A percentile compares a stretch with the other conserved stretches of the same genome.
Evolutionary conservation across 768 basidiomycete species (phyloP).

Genomic region (Suillus decipiens): DNA sequence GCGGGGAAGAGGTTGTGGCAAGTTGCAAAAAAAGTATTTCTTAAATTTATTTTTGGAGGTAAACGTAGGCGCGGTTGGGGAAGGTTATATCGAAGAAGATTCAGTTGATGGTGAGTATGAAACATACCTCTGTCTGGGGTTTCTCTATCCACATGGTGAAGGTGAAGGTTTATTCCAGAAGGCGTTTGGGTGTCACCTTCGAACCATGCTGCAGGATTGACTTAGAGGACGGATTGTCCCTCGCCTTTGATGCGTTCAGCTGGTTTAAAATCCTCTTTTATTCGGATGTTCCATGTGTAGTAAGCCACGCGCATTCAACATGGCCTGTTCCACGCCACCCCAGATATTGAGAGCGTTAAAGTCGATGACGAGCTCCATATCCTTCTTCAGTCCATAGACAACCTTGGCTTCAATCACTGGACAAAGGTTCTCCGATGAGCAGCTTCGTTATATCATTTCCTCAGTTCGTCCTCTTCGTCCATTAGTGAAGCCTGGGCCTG

Average conservation of each 20-base stretch:
- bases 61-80: constrained; percentile 87
- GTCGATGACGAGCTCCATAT: constrained; percentile 65
- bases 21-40: constrained; percentile 81
- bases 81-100: constrained; percentile 88
- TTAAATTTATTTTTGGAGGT: constrained; percentile 63
- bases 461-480: constrained; percentile 80
- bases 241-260: constrained; percentile 34
- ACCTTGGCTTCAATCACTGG: constrained; percentile 68
- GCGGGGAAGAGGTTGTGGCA: constrained; percentile 87
- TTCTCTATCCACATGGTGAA: constrained; percentile 90
- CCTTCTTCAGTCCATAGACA: constrained; percentile 62
- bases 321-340: constrained; percentile 79
- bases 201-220: constrained; percentile 72
- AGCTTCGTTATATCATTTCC: constrained; percentile 90
- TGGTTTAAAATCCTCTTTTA: constrained; percentile 48
- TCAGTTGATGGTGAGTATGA: constrained; percentile 39
- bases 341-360: constrained; percentile 79
- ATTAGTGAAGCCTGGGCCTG: constrained; percentile 72
- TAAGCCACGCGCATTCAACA: constrained; percentile 85
- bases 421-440: constrained; percentile 66
- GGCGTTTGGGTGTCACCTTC: constrained; percentile 81
- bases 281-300: constrained; percentile 97
- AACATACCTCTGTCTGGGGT: constrained; percentile 90
- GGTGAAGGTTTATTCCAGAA: constrained; percentile 80
- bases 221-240: constrained; percentile 54